Percentiles rank a stretch among this genome's conserved stretches.
phyloP scores from a whole-genome alignment of 306 rosid species.

The Dalbergia cochinchinensis region DNA sequence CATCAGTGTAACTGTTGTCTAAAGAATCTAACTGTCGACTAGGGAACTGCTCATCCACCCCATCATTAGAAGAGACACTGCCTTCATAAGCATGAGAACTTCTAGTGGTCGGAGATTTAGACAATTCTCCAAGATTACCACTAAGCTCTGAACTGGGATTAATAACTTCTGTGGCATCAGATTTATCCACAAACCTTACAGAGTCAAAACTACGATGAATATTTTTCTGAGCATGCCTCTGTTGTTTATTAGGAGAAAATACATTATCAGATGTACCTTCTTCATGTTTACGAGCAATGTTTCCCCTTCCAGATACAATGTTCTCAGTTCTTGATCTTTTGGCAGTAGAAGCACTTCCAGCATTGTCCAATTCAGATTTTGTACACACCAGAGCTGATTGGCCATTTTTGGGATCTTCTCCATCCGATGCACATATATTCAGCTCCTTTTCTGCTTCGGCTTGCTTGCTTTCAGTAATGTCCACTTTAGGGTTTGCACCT shows the following conservation, averaged over 20 bases:
- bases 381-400: slow-evolving; percentile 41
- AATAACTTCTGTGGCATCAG: slow-evolving; percentile 48
- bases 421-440: neutral
- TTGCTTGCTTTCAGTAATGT: slow-evolving; percentile 41
- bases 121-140: slow-evolving; percentile 46
- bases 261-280: slow-evolving; percentile 50
- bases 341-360: slow-evolving; percentile 49
- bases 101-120: slow-evolving; percentile 61
- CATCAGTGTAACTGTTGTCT: slow-evolving; percentile 42
- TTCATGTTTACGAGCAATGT: slow-evolving; percentile 48
- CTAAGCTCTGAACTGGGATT: slow-evolving; percentile 60
- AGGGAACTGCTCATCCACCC: slow-evolving; percentile 59
- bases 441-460: slow-evolving; percentile 37
- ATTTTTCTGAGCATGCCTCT: slow-evolving; percentile 43
- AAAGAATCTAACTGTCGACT: slow-evolving; percentile 46
- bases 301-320: slow-evolving; percentile 40
- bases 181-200: slow-evolving; percentile 51
- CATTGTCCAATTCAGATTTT: slow-evolving; percentile 45
- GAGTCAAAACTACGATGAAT: slow-evolving; percentile 39
- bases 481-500: slow-evolving; percentile 37
- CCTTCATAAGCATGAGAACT: slow-evolving; percentile 76
- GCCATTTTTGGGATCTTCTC: slow-evolving; percentile 39
- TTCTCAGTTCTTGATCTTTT: slow-evolving; percentile 47
- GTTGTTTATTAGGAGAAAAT: slow-evolving; percentile 51
- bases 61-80: slow-evolving; percentile 80